A percentile compares a stretch with the other conserved stretches of the same genome.
Conservation (phyloP, 1,284 basidiomycete genomes). For the Rhodotorula sp. region DNA sequence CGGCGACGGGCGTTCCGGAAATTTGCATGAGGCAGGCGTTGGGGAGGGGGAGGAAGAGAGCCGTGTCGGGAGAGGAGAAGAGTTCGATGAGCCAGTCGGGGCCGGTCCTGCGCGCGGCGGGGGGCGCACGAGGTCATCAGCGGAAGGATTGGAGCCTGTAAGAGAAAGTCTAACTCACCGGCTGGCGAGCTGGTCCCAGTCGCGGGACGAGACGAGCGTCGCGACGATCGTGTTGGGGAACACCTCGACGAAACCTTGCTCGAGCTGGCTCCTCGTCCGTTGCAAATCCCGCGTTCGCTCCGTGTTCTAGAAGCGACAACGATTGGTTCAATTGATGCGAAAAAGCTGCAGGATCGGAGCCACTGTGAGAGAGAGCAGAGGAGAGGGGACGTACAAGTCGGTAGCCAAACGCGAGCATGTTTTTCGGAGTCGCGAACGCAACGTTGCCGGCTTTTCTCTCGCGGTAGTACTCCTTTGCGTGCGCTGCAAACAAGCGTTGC, state of each 20-base stretch:
- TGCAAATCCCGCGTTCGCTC: neutral
- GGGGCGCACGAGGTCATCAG: neutral
- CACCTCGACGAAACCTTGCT: slow-evolving; percentile 41
- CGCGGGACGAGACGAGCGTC: slow-evolving; percentile 58
- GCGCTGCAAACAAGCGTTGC: slow-evolving; percentile 22
- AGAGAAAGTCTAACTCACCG: slow-evolving; percentile 53
- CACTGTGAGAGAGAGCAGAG: neutral
- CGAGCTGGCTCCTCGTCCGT: neutral
- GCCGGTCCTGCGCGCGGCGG: slow-evolving; percentile 60
- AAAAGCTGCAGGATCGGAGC: neutral
- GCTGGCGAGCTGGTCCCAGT: slow-evolving; percentile 66
- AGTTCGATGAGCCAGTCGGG: slow-evolving; percentile 69
- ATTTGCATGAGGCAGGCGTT: slow-evolving; percentile 79
- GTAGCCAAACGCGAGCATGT: slow-evolving; percentile 67
- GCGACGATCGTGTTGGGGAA: slow-evolving; percentile 73
- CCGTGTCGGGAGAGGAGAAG: slow-evolving; percentile 60
- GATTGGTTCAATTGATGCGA: neutral
- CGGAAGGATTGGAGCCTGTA: neutral
- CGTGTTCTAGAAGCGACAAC: neutral
- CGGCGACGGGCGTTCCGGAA: slow-evolving; percentile 65
- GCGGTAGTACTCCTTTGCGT: slow-evolving; percentile 6
- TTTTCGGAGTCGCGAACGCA: slow-evolving; percentile 44
- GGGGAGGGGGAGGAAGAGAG: slow-evolving; percentile 67
- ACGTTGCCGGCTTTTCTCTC: neutral
- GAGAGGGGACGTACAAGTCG: slow-evolving; percentile 52